Conservation (phyloP, 1,284 basidiomycete genomes). For the Cystobasidium slooffiae region DNA sequence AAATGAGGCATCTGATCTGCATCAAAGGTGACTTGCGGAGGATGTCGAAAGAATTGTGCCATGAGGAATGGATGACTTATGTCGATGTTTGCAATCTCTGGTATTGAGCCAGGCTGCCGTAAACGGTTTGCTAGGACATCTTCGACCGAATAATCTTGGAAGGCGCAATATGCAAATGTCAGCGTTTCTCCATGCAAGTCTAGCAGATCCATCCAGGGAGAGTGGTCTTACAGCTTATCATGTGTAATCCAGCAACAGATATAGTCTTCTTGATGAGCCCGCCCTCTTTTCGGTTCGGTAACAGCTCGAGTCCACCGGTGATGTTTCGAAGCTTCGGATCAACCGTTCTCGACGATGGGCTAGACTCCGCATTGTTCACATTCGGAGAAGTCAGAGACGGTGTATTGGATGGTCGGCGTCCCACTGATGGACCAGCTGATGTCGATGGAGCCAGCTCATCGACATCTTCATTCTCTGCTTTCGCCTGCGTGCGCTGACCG, state of each 20-base stretch:
- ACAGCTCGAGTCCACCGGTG: constrained; percentile 85
- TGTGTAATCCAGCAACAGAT: constrained; percentile 73
- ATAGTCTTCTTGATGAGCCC: constrained; percentile 88
- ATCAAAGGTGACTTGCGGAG: constrained; percentile 48
- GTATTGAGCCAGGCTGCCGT: constrained; percentile 81
- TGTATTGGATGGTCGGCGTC: neutral
- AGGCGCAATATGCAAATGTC: neutral
- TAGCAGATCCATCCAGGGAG: neutral
- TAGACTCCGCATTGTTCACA: constrained; percentile 62
- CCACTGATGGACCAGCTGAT: neutral
- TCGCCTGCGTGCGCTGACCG: neutral
- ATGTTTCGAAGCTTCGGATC: constrained; percentile 65
- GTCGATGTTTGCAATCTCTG: constrained; percentile 80
- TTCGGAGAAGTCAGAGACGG: constrained; percentile 59
- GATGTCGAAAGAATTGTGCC: constrained; percentile 48
- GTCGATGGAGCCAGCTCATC: constrained; percentile 15
- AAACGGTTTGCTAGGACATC: constrained; percentile 87
- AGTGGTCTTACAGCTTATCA: constrained; percentile 67
- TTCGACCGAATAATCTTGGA: constrained; percentile 83
- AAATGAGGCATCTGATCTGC: constrained; percentile 39
- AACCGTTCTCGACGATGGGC: neutral
- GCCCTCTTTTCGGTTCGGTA: constrained; percentile 84
- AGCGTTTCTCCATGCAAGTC: neutral
- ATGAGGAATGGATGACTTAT: constrained; percentile 61
- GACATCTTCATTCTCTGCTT: constrained; percentile 18